phyloP scores from a whole-genome alignment of 192 early-diverging fungal genomes.

The Coemansia sp. region DNA sequence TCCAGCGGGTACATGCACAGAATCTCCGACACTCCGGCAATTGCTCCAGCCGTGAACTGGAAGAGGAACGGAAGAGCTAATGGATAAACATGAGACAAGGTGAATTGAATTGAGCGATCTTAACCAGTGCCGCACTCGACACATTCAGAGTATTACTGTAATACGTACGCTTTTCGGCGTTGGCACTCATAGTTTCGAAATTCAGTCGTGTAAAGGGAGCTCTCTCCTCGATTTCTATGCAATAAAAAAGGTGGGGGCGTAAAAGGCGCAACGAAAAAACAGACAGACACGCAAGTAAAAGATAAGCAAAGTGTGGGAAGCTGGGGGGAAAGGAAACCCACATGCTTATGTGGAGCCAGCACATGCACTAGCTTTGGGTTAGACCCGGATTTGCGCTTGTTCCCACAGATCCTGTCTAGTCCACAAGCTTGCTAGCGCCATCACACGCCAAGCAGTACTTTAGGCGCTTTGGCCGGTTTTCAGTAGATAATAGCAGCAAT shows the following conservation, averaged over 20 bases:
- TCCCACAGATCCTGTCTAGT: not conserved
- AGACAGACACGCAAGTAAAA: not conserved
- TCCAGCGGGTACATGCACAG: constrained; percentile 93
- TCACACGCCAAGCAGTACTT: not conserved
- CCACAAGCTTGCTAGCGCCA: not conserved
- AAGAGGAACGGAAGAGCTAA: constrained; percentile 75
- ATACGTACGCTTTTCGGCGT: constrained; percentile 11
- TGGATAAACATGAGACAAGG: not conserved
- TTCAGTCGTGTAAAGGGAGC: not conserved
- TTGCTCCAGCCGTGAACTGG: constrained; percentile 74
- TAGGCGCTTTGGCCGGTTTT: not conserved
- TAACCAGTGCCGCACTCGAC: not conserved
- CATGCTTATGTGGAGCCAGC: not conserved
- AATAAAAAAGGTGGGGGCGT: not conserved
- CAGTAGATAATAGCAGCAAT: not conserved
- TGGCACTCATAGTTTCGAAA: constrained; percentile 14
- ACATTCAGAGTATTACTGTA: not conserved
- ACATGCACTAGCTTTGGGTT: not conserved
- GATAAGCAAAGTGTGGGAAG: not conserved
- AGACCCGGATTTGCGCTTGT: not conserved
- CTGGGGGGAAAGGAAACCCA: not conserved
- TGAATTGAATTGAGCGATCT: not conserved
- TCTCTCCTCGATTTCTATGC: not conserved
- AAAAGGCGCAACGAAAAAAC: not conserved
- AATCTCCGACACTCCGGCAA: constrained; percentile 90